A percentile compares a stretch with the other conserved stretches of the same genome.
These are phyloP conservation scores for Phoma herbarum DNA, from an alignment of 2,329 filamentous ascomycete genomes.

Conservation along the genomic window DNA sequence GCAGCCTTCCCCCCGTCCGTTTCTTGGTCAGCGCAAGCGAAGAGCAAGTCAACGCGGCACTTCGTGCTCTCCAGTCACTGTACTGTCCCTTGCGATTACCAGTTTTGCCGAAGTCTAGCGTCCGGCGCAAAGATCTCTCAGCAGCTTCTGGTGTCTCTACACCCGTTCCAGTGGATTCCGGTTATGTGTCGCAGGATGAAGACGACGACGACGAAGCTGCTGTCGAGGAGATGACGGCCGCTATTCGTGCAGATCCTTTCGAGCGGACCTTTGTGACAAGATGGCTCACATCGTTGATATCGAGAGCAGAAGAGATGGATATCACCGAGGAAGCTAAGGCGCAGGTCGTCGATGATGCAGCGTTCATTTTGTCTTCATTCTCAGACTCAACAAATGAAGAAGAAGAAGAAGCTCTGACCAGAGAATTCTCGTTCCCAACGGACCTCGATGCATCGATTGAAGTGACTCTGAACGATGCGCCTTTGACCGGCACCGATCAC, in stretches of 20 bases:
- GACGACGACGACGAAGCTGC: conserved; percentile 35
- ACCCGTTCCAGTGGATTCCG: conserved; percentile 43
- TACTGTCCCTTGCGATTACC: conserved; percentile 49
- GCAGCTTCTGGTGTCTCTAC: conserved; percentile 27
- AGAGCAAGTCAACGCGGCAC: conserved; percentile 32
- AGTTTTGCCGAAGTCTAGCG: conserved; percentile 23
- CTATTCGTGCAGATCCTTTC: conserved; percentile 45
- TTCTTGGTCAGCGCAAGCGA: conserved; percentile 34
- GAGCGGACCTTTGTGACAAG: conserved; percentile 43
- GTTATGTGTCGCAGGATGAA: conserved; percentile 47
- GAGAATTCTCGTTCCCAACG: conserved; percentile 43
- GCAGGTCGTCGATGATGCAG: conserved; percentile 43
- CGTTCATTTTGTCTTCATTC: conserved; percentile 44
- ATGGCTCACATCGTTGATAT: conserved; percentile 48
- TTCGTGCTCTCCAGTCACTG: conserved; percentile 40
- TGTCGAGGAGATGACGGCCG: conserved; percentile 36
- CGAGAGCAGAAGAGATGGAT: conserved; percentile 39
- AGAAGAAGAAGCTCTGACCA: conserved; percentile 42
- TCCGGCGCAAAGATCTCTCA: conserved; percentile 25
- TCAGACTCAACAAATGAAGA: conserved; percentile 36
- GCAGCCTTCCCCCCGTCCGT: conserved; percentile 43
- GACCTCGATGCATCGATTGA: conserved; percentile 22
- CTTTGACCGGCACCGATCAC: conserved; percentile 47
- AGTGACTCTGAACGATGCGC: conserved; percentile 48
- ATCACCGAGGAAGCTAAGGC: conserved; percentile 36